These are phyloP conservation scores for Chaetomium olivaceum DNA, from an alignment of 2,329 filamentous ascomycete genomes.

Conservation along the genomic window DNA sequence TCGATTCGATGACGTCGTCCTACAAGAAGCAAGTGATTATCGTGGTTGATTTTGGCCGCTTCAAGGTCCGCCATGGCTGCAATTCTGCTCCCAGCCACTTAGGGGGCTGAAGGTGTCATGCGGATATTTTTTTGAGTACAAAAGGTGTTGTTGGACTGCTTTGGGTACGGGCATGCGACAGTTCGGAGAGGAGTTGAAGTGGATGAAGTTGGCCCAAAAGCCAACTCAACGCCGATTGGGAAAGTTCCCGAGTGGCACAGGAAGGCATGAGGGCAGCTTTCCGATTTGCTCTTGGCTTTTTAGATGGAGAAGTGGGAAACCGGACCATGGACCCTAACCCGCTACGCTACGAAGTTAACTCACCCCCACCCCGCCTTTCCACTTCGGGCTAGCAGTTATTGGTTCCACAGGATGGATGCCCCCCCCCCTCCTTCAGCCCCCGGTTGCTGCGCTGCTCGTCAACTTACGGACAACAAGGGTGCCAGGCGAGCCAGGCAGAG, in stretches of 20 bases:
- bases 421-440: background rate
- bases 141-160: background rate
- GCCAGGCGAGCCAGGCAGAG: background rate
- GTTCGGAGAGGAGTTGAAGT: background rate
- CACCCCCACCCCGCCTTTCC: background rate
- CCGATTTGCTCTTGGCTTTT: constrained; percentile 18
- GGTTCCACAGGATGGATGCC: background rate
- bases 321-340: constrained; percentile 5
- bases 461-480: background rate
- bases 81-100: constrained; percentile 3
- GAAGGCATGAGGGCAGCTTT: constrained; percentile 11
- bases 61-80: constrained; percentile 59
- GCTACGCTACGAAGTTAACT: too few species aligned
- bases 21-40: constrained; percentile 74
- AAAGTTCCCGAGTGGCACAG: background rate
- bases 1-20: constrained; percentile 32
- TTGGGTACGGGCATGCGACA: background rate
- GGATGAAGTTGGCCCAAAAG: background rate
- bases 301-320: background rate
- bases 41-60: constrained; percentile 70
- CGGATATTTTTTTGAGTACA: background rate
- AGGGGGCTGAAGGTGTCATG: background rate
- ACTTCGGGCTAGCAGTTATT: background rate
- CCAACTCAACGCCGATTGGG: background rate
- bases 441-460: background rate